A percentile compares a stretch with the other conserved stretches of the same genome.
Conservation (phyloP, 805 yeast species). For the Hanseniaspora hatyaiensis region DNA sequence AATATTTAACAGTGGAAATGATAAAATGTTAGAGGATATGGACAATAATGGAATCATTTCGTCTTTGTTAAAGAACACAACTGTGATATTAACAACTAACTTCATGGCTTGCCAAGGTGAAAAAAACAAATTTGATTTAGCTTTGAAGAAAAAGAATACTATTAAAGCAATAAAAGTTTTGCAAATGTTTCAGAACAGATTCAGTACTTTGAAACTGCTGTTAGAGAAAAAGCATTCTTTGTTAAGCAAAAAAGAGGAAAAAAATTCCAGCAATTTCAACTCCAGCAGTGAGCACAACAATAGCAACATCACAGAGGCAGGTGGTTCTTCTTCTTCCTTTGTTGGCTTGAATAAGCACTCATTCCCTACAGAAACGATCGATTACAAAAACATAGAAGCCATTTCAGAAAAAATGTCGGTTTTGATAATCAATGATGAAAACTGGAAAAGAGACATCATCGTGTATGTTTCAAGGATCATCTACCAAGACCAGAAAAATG, state of each 20-base stretch:
- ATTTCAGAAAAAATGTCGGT: not conserved
- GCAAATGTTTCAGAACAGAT: constrained; percentile 6
- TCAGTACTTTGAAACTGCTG: not conserved
- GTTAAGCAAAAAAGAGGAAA: not conserved
- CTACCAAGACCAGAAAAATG: constrained; percentile 13
- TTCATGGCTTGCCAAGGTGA: constrained; percentile 11
- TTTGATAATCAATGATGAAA: constrained; percentile 12
- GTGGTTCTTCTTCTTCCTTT: not conserved
- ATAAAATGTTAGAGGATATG: not conserved
- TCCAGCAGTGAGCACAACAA: no score
- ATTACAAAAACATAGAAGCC: not conserved
- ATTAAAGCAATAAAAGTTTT: constrained; percentile 6
- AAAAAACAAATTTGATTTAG: constrained; percentile 1
- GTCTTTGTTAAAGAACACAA: not conserved
- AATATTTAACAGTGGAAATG: not conserved
- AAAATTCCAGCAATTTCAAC: no score
- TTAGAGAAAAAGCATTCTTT: not conserved
- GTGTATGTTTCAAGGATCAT: constrained; percentile 13
- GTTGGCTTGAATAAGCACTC: not conserved
- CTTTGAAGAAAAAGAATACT: constrained; percentile 5
- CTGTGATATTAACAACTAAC: constrained; percentile 4
- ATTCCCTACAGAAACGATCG: not conserved
- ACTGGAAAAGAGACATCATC: constrained; percentile 14
- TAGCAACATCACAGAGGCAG: not conserved
- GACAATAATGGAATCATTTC: constrained; percentile 1